Conservation (phyloP, 2,329 filamentous ascomycete species). For the Sporothrix brasiliensis region DNA sequence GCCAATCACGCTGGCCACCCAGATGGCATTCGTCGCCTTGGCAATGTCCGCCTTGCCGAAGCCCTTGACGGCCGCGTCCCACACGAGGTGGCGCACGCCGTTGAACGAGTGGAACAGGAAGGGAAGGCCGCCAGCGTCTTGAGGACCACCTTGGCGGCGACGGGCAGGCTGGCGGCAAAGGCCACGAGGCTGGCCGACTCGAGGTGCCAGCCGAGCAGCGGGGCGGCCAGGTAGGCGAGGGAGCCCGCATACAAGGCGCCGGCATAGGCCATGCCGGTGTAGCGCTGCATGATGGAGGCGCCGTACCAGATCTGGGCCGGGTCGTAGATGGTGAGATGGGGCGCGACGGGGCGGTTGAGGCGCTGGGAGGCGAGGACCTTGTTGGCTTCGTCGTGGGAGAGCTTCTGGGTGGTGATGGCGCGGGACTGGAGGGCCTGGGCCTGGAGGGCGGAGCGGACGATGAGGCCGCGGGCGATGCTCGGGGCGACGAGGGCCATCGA, state of each 20-base stretch:
- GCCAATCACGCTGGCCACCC: constrained; percentile 50
- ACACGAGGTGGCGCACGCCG: constrained; percentile 58
- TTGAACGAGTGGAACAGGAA: constrained; percentile 61
- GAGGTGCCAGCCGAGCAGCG: constrained; percentile 67
- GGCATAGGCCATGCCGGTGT: constrained; percentile 75
- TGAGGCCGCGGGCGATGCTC: constrained; percentile 52
- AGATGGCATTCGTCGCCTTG: constrained; percentile 53
- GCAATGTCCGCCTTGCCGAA: constrained; percentile 54
- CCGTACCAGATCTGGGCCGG: constrained; percentile 83
- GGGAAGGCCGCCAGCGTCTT: constrained; percentile 62
- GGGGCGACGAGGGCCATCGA: constrained; percentile 53
- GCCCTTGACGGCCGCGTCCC: constrained; percentile 54
- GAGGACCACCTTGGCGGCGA: constrained; percentile 60
- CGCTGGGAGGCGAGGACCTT: constrained; percentile 80
- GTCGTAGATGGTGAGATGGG: constrained; percentile 85
- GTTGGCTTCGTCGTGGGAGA: constrained; percentile 57
- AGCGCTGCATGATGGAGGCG: constrained; percentile 73
- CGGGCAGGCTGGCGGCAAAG: constrained; percentile 61
- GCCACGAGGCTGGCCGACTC: constrained; percentile 63
- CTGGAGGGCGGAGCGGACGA: constrained; percentile 46
- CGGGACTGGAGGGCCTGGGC: constrained; percentile 42
- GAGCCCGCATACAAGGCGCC: constrained; percentile 80
- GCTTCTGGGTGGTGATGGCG: constrained; percentile 59
- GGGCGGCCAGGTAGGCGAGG: constrained; percentile 77
- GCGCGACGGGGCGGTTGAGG: constrained; percentile 76